Base-by-base conservation (phyloP, 805 yeast species). In the Suhomyces tanzawaensis region DNA sequence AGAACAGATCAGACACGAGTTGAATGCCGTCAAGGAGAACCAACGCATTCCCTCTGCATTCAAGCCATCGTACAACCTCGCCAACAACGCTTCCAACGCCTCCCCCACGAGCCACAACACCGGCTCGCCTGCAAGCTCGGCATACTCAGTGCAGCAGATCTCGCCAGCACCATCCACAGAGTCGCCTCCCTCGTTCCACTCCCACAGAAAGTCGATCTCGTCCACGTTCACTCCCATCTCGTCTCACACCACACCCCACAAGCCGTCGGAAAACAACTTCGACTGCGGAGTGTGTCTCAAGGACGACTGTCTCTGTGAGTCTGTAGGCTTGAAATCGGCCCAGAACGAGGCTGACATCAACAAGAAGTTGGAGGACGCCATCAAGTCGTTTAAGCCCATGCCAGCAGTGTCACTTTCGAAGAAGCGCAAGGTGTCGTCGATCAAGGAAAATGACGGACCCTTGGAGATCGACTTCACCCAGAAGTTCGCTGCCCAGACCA, bases 241-340 rank as follows among this genome's bases (percentile, higher is more conserved):
- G 4, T n/a, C 27, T 29, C 30, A 17, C 19, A 15, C 25, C 8
- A 17, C 34, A 4, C 32, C 32, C 7, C 23, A 29, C 15, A 21
- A 42, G 45, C 31, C 22, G 11, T 27, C 42, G 13, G 8, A 42
- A 9, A 39, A 46, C 24, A 71, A 66, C 39, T 65, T 62, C 35
- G 72, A 68, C 48, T 83, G 90, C 56, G 83, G 81, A 3, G 76
- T 79, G n/a, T 83, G 90, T 54, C 57, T 66, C 29, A 81, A 81
- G 53, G 88, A 81, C 35, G 80, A 74, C 40, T 84, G 90, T 53
- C 57, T 82, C 11, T 83, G 90, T 56, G 88, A 74, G 44, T 57
- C 58, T 25, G 72, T 63, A 7, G 80, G 81, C 2, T 50, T 74
- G 34, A 71, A 66, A 39, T 6, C 32, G 22, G 29, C 29, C 4